Percentiles rank a stretch among this genome's conserved stretches.
phyloP scores from a whole-genome alignment of 192 early-diverging fungal species.

The Coemansia sp. region DNA sequence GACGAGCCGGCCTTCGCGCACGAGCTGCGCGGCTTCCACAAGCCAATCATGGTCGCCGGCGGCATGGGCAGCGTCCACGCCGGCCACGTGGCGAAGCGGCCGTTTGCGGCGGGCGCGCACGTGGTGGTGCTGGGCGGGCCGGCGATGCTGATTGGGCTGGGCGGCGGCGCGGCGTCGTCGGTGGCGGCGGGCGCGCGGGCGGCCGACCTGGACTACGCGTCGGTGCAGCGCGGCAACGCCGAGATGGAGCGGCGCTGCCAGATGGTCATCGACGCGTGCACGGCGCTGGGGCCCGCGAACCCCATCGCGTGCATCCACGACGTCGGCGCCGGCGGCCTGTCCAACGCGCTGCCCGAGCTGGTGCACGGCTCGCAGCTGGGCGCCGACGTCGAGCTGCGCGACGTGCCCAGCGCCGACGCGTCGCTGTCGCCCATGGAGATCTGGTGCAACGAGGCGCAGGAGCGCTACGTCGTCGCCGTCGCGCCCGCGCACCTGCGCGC shows the following conservation, averaged over 20 bases:
- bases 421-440: conserved; percentile 99
- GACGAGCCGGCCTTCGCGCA: too few relatives aligned
- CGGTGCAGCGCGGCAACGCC: conserved; percentile 98
- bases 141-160: conserved; percentile 97
- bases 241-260: conserved; percentile 99
- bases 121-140: conserved; percentile 95
- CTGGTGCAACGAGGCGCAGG: conserved; percentile 99
- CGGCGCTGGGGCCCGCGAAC: conserved; percentile 69
- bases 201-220: conserved; percentile 92
- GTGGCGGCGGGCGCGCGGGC: conserved; percentile 85
- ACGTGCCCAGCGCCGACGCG: conserved; percentile 87
- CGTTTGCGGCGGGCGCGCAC: conserved; percentile 75
- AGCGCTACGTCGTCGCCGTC: conserved; percentile 97
- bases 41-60: conserved; percentile 99
- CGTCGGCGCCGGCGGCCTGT: conserved; percentile 98
- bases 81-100: conserved; percentile 79
- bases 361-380: conserved; percentile 94
- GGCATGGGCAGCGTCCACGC: conserved; percentile 92
- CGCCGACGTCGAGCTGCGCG: conserved; percentile 85
- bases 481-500: conserved; percentile 59
- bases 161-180: conserved; percentile 97
- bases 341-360: conserved; percentile 96
- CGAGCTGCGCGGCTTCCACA: conserved; percentile 95
- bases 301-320: conserved; percentile 96
- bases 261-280: conserved; percentile 95